A percentile compares a stretch with the other conserved stretches of the same genome.
Evolutionary conservation across 768 basidiomycete genomes (phyloP).

Genomic region (Agrocybe praecox): DNA sequence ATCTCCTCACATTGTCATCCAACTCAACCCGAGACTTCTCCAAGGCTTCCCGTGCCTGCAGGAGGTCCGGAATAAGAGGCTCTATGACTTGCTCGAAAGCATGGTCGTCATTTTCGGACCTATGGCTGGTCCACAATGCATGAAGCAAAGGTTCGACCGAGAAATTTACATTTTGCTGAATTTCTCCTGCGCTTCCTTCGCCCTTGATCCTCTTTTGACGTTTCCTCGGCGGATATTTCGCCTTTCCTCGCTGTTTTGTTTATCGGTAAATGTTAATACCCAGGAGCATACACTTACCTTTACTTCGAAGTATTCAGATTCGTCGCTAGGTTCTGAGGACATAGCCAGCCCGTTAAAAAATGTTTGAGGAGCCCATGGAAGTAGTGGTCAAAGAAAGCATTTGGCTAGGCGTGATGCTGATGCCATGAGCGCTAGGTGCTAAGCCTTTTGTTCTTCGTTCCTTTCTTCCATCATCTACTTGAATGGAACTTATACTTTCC

Average conservation of each 20-base stretch:
- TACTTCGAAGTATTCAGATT: conserved; percentile 9
- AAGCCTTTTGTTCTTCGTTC: background rate
- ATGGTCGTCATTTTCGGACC: conserved; percentile 13
- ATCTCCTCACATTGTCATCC: conserved; percentile 22
- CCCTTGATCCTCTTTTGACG: conserved; percentile 1
- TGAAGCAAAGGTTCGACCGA: conserved; percentile 3
- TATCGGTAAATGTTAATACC: no score
- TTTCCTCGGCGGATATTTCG: background rate
- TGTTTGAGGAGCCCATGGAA: background rate
- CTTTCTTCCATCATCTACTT: background rate
- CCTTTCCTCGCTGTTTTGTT: background rate
- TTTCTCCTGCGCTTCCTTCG: background rate
- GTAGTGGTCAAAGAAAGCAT: background rate
- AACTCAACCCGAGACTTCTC: conserved; percentile 23
- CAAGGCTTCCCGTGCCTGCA: conserved; percentile 21
- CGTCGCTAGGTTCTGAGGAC: conserved; percentile 6
- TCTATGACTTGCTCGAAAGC: conserved; percentile 35
- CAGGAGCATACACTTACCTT: no score
- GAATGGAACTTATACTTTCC: background rate
- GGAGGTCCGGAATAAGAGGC: conserved; percentile 26
- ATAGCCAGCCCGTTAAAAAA: background rate
- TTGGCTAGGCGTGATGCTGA: background rate
- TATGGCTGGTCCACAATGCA: background rate
- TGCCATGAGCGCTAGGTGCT: background rate
- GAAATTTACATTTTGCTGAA: conserved; percentile 10